phyloP scores from a whole-genome alignment of 2,329 filamentous ascomycete species.

The Phyllosticta paracitricarpa region DNA sequence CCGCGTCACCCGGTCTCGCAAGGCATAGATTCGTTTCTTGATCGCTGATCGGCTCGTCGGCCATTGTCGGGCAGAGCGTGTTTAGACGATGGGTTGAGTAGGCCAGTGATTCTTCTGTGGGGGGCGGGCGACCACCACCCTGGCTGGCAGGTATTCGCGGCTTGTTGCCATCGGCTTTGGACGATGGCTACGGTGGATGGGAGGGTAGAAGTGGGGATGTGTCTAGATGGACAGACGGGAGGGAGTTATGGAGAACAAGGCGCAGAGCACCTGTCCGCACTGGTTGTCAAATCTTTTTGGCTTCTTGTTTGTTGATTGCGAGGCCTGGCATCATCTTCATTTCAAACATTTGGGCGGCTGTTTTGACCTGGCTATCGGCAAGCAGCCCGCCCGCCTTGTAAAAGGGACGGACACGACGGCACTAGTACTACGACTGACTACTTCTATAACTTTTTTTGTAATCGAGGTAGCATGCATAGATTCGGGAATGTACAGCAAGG shows the following conservation, averaged over 20 bases:
- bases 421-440: too few species aligned
- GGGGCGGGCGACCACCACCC: neutral
- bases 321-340: neutral
- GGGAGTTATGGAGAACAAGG: neutral
- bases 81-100: neutral
- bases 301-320: neutral
- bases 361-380: too few species aligned
- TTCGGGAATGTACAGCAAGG: neutral
- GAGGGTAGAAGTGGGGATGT: too few species aligned
- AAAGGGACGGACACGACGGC: too few species aligned
- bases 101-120: neutral
- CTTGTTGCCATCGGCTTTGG: too few species aligned
- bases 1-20: slow-evolving; percentile 56
- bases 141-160: neutral
- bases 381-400: too few species aligned
- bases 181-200: too few species aligned
- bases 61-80: neutral
- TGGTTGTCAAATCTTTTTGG: neutral
- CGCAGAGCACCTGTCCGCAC: neutral
- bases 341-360: too few species aligned
- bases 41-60: neutral
- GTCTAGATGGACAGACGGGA: neutral
- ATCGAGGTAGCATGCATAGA: neutral
- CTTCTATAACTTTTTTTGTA: neutral
- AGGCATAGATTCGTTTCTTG: slow-evolving; percentile 44